Base-by-base conservation (phyloP, 306 rosid genomes). In the Castanopsis chinensis region DNA sequence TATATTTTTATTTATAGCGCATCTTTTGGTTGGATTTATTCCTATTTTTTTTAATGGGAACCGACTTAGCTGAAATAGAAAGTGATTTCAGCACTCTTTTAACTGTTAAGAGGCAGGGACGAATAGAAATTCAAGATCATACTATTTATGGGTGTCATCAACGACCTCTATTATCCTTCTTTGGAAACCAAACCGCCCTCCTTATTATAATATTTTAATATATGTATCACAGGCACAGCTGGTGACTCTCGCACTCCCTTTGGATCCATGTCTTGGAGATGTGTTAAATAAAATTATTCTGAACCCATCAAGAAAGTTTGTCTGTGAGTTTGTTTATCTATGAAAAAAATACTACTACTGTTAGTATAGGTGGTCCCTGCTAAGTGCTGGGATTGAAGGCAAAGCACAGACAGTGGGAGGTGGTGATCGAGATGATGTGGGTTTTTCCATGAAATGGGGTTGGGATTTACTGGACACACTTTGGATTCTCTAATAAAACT, bases 361-460 rank as follows among this genome's bases (percentile, higher is more conserved):
- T 7, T 21, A 69, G 11, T 19, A 14, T 55, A 1, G 73, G 53
- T 30, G 28, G 77, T 60, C 56, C 56, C 70, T 74, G 51, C 71
- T 57, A 61, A 64, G 28, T 54, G 76, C 76, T 79, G 82, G 83
- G 68, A 43, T 58, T 83, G 56, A 64, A 52, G 82, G 84, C 59
- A 80, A 35, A 71, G 75, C 80, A 71, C 60, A 43, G 86, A 79
- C 81, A 72, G 60, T 68, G 67, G 67, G 60, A 69, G 83, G 21
- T 65, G 75, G 76, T 81, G 84, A 84, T 84, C 88, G 73, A 87
- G 79, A 80, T 73, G 78, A 75, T 73, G 41, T 74, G 76, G 78
- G 45, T 17, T 76, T 79, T 70, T 81, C 73, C 79, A 69, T 53
- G 81, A 70, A 63, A 87, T 85, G 85, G 71, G 76, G 75, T 72